Percentiles rank a stretch among this genome's conserved stretches.
phyloP scores from a whole-genome alignment of 495 filamentous ascomycete species.

The Penicillium desertorum region DNA sequence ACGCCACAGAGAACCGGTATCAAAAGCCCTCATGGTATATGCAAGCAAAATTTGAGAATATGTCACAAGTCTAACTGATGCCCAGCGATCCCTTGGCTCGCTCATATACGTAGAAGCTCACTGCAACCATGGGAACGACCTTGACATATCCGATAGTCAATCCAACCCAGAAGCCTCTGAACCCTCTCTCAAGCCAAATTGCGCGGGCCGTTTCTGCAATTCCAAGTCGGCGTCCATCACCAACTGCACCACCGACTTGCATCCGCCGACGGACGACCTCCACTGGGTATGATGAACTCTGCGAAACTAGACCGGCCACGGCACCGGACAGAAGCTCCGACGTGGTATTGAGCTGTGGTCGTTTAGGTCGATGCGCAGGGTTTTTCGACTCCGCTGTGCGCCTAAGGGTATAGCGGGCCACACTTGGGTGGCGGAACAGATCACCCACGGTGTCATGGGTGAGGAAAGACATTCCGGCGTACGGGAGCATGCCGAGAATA shows the following conservation, averaged over 20 bases:
- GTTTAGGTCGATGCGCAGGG: conserved; percentile 26
- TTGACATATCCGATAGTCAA: conserved; percentile 94
- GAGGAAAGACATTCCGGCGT: conserved; percentile 95
- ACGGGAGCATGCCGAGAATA: conserved; percentile 89
- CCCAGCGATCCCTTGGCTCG: conserved; percentile 70
- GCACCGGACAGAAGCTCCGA: conserved; percentile 85
- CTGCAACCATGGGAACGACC: conserved; percentile 86
- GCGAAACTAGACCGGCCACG: conserved; percentile 79
- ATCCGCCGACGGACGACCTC: conserved; percentile 90
- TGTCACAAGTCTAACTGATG: conserved; percentile 51
- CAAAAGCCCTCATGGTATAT: conserved; percentile 12
- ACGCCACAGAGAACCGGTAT: conserved; percentile 19
- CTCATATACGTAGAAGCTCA: conserved; percentile 78
- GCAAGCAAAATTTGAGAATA: conserved; percentile 2
- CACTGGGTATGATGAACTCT: conserved; percentile 88
- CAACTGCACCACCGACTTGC: conserved; percentile 94
- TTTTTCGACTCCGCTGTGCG: conserved; percentile 48
- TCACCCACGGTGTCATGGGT: conserved; percentile 89
- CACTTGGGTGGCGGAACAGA: conserved; percentile 62
- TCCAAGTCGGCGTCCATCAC: conserved; percentile 74
- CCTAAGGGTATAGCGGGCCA: conserved; percentile 63
- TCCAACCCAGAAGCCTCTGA: conserved; percentile 87
- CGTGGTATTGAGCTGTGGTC: conserved; percentile 57
- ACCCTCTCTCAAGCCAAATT: conserved; percentile 73
- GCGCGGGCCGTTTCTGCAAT: conserved; percentile 74